Conservation (phyloP, 352 stramenopile genomes). For the Pythium aristosporum region DNA sequence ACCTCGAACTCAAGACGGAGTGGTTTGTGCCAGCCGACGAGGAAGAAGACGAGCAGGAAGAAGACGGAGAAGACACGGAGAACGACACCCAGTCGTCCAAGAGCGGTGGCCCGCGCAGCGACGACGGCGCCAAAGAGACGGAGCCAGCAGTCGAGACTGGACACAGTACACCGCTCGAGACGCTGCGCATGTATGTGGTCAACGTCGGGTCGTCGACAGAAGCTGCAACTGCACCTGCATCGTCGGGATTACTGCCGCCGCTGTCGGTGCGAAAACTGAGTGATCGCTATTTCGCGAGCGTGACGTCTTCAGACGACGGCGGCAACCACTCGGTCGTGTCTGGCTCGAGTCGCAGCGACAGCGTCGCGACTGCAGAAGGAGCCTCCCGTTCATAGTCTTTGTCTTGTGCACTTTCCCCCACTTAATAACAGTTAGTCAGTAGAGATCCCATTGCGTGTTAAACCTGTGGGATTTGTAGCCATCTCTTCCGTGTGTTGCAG, state of each 20-base stretch:
- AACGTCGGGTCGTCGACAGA: constrained; percentile 11
- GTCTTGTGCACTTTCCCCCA: too few species aligned
- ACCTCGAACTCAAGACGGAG: constrained; percentile 69
- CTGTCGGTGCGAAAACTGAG: constrained; percentile 25
- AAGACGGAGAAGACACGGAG: constrained; percentile 36
- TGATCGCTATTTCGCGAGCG: constrained; percentile 18
- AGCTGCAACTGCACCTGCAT: not conserved
- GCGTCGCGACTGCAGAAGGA: not conserved
- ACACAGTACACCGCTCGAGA: constrained; percentile 41
- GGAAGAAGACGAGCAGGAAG: constrained; percentile 28
- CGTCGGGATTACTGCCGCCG: not conserved
- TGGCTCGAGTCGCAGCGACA: not conserved
- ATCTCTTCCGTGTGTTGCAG: not conserved
- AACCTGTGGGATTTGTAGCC: not conserved
- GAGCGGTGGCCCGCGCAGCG: constrained; percentile 8
- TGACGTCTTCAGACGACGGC: constrained; percentile 22
- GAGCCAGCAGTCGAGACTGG: constrained; percentile 8
- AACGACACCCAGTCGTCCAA: constrained; percentile 18
- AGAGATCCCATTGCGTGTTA: not conserved
- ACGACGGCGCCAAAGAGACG: constrained; percentile 16
- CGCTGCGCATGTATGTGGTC: constrained; percentile 61
- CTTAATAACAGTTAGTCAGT: too few species aligned
- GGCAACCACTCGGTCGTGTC: constrained; percentile 18
- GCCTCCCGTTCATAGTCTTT: not conserved
- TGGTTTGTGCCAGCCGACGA: constrained; percentile 50